Percentiles rank a stretch among this genome's conserved stretches.
These are phyloP conservation scores for Hylodesmum podocarpum DNA, from an alignment of 306 rosid species.

Conservation along the genomic window DNA sequence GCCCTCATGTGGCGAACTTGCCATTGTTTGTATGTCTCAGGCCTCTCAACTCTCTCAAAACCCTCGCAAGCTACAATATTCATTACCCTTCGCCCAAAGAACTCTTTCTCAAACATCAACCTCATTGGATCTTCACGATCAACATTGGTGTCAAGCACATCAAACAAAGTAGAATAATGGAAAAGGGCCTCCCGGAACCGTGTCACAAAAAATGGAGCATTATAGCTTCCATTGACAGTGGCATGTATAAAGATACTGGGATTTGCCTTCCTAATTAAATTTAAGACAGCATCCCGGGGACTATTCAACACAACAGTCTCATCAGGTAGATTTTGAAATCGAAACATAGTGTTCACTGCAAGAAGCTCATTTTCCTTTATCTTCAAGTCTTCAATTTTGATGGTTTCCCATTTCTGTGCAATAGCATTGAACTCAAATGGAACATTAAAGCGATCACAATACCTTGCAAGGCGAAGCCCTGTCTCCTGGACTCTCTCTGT, in stretches of 20 bases:
- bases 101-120: slow-evolving; percentile 58
- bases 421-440: slow-evolving; percentile 54
- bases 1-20: slow-evolving; percentile 52
- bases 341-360: slow-evolving; percentile 49
- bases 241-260: slow-evolving; percentile 50
- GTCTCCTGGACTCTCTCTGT: slow-evolving; percentile 49
- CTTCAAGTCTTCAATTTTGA: slow-evolving; percentile 55
- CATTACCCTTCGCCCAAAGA: slow-evolving; percentile 50
- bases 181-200: slow-evolving; percentile 72
- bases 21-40: slow-evolving; percentile 69
- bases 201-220: slow-evolving; percentile 63
- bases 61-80: slow-evolving; percentile 73
- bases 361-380: slow-evolving; percentile 47
- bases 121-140: slow-evolving; percentile 48
- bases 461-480: slow-evolving; percentile 41
- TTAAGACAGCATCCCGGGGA: slow-evolving; percentile 65
- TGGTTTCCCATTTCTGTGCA: slow-evolving; percentile 65
- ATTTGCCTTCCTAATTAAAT: slow-evolving; percentile 44
- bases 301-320: slow-evolving; percentile 54
- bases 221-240: slow-evolving; percentile 50
- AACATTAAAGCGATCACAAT: slow-evolving; percentile 56
- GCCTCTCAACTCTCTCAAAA: slow-evolving; percentile 31
- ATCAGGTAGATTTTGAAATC: slow-evolving; percentile 55
- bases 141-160: slow-evolving; percentile 48
- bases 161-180: slow-evolving; percentile 61